Conservation (phyloP, 495 filamentous ascomycete genomes). For the Tirmania nivea region DNA sequence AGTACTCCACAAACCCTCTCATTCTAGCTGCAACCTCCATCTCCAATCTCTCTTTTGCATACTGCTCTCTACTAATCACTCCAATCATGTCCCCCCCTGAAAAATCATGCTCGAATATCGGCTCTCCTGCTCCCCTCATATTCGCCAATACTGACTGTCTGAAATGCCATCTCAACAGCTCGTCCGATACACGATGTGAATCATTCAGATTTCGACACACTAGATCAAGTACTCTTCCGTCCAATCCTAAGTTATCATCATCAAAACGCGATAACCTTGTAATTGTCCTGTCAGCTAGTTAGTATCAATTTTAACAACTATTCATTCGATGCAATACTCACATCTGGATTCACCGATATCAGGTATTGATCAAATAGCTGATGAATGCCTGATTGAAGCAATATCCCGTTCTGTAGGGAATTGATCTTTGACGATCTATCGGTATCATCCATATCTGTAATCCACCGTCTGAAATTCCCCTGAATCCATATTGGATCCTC, state of each 20-base stretch:
- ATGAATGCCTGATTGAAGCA: conserved; percentile 19
- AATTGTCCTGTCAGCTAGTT: conserved; percentile 11
- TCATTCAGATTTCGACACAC: conserved; percentile 14
- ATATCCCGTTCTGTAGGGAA: conserved; percentile 22
- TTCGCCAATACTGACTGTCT: conserved; percentile 6
- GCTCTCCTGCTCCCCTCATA: conserved; percentile 6
- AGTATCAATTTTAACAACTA: neutral
- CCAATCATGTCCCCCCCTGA: conserved; percentile 20
- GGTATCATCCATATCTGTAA: conserved; percentile 11
- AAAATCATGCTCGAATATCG: conserved; percentile 21
- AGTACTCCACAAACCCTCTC: too few relatives aligned
- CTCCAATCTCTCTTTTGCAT: conserved; percentile 20
- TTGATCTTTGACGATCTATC: conserved; percentile 14
- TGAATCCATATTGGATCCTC: neutral
- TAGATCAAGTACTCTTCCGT: conserved; percentile 11
- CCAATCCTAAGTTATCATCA: conserved; percentile 1
- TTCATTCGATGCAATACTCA: neutral
- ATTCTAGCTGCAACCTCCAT: conserved; percentile 22
- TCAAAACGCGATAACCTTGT: conserved; percentile 20
- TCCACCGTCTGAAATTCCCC: conserved; percentile 10
- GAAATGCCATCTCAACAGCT: conserved; percentile 5
- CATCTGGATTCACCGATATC: conserved; percentile 10
- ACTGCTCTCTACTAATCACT: conserved; percentile 20
- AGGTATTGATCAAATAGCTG: conserved; percentile 19
- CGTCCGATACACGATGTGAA: conserved; percentile 11